Conservation (phyloP, 2,329 filamentous ascomycete genomes). For the Teratosphaeriaceae sp. region DNA sequence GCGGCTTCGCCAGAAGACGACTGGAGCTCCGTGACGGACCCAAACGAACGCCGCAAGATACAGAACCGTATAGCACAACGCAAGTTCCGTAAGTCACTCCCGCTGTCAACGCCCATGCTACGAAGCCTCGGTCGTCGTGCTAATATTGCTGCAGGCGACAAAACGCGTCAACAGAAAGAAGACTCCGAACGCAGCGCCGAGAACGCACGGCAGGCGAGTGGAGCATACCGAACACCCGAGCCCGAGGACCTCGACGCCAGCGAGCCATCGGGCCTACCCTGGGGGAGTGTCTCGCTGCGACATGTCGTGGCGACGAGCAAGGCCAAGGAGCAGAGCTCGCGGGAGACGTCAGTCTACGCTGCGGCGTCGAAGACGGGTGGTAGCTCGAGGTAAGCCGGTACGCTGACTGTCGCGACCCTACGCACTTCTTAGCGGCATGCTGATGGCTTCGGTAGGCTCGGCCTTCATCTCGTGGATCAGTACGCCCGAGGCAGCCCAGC, state of each 20-base stretch:
- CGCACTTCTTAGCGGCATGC: too few relatives aligned
- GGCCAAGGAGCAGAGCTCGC: constrained; percentile 38
- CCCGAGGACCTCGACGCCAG: constrained; percentile 49
- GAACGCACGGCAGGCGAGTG: constrained; percentile 58
- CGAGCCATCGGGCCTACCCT: constrained; percentile 60
- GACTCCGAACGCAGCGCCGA: constrained; percentile 55
- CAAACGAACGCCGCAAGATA: constrained; percentile 64
- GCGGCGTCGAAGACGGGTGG: constrained; percentile 32
- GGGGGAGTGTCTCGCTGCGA: constrained; percentile 62
- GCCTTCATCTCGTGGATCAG: constrained; percentile 33
- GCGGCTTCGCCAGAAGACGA: constrained; percentile 42
- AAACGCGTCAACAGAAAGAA: constrained; percentile 61
- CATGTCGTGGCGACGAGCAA: constrained; percentile 42
- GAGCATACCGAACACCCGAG: constrained; percentile 57
- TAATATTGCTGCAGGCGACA: constrained; percentile 51
- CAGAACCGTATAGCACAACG: constrained; percentile 71
- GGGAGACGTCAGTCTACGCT: constrained; percentile 34
- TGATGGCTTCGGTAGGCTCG: constrained; percentile 28
- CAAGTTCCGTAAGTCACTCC: constrained; percentile 59
- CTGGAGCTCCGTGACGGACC: constrained; percentile 64
- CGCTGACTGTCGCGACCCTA: too few relatives aligned
- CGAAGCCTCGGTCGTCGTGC: background rate
- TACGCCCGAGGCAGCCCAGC: constrained; percentile 32
- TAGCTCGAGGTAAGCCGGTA: constrained; percentile 32
- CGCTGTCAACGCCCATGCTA: too few relatives aligned